These are phyloP conservation scores for Ophiostoma perfectum DNA, from an alignment of 2,329 filamentous ascomycete species.

Conservation along the genomic window DNA sequence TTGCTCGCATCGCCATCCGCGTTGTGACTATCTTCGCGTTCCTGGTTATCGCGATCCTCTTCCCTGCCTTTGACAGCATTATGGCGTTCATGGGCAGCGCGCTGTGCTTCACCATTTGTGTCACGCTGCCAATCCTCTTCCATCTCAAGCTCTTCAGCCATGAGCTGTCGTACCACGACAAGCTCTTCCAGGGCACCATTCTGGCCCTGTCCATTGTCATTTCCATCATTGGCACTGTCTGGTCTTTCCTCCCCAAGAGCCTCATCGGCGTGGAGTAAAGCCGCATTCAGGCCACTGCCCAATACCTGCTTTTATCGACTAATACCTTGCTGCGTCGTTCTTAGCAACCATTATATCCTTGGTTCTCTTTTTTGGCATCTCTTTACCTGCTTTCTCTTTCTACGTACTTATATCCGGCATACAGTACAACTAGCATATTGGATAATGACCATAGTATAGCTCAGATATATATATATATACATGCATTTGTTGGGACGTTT, in stretches of 20 bases:
- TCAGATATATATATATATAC: not conserved
- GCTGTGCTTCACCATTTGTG: conserved; percentile 88
- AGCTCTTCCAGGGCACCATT: conserved; percentile 60
- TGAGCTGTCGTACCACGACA: conserved; percentile 61
- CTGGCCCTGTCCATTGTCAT: conserved; percentile 63
- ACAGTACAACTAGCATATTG: conserved; percentile 16
- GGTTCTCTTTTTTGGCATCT: no score
- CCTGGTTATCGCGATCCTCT: conserved; percentile 62
- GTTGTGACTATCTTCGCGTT: conserved; percentile 65
- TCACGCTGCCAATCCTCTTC: conserved; percentile 82
- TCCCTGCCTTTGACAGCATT: conserved; percentile 79
- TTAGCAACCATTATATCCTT: not conserved
- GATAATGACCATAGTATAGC: not conserved
- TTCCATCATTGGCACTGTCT: conserved; percentile 73
- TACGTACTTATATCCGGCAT: conserved; percentile 4
- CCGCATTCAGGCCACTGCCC: not conserved
- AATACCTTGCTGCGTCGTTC: not conserved
- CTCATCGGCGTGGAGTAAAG: conserved; percentile 52
- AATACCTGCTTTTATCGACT: not conserved
- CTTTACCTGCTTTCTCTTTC: not conserved
- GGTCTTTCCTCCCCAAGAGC: conserved; percentile 79
- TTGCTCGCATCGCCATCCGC: conserved; percentile 57
- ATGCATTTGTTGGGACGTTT: not conserved
- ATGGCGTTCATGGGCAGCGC: conserved; percentile 88
- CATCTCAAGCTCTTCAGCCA: conserved; percentile 83